Base-by-base conservation (phyloP, 208 protist genomes). In the Trypanosoma rangeli region DNA sequence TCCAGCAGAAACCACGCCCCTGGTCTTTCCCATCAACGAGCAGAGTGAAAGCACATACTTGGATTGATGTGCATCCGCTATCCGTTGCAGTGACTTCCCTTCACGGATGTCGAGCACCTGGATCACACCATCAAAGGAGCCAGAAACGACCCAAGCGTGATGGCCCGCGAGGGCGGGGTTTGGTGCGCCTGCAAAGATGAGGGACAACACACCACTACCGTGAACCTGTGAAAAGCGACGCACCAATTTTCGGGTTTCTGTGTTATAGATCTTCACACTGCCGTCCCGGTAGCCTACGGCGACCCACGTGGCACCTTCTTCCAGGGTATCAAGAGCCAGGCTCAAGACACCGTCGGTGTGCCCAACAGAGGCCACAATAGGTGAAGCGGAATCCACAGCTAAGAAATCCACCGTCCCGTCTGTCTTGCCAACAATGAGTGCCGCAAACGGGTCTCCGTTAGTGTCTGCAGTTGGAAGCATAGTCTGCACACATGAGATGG, bases 241-340 rank as follows among this genome's bases (percentile, higher is more conserved):
- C 44, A 92, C 75, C 35, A 96, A 73, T 62, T 90, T 87, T 71
- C 80, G 78, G 20, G 69, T 84, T 37, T 76, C 70, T 5, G 78
- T 48, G 60, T 93, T 89, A 76, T 90, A 96, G 31, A 96, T 78
- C 67, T 93, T 92, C 18, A 96, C 81, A 69, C 76, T 82, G 3
- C 90, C 90, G 63, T 93, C 86, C 16, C 90, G 85, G 69, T 92
- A 94, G 28, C 90, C 90, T 5, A 92, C 83, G 0, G 79, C 90
- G 3, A 93, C 70, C 88, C 90, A 96, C 18, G 71, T 69, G 24
- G 49, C 58, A 44, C 9, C 49, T 10, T 56, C 78, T 0, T 29
- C 22, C n/a, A 31, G 60, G 9, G 39, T 42, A 56, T 88, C 86
- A 5, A 73, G 54, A 1, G 83, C 50, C 16, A 88, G 26, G 18